Evolutionary conservation across 768 basidiomycete genomes (phyloP), one percentile per base, ranked within the genome.

Genomic region (Russula sp.): DNA sequence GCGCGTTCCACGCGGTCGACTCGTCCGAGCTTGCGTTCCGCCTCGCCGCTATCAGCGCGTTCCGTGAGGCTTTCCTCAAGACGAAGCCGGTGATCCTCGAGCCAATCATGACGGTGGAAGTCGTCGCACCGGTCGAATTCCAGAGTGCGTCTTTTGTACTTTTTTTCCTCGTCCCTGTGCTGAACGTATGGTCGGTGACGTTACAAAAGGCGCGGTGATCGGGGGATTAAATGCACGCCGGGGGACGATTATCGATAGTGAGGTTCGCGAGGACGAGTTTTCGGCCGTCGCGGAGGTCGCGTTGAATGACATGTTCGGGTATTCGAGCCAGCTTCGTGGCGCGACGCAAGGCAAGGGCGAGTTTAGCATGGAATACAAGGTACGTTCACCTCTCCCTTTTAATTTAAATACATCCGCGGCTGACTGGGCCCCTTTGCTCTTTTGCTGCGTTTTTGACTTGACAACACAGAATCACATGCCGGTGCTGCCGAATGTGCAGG

Each of bases 101-200:
- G 72, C 96, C 96, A n/a, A 88, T 98, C 75, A 99, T 99, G 96
- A 90, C 83, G 16, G 96, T 99, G 41, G 96, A 99, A 69, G 92
- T 98, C 32, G 87, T 98, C 42, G 95, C 96, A 0, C 97, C 97
- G 2, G 79, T 83, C 13, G 97, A 99, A 71, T 99, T 98, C 81
- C 97, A 99, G 73, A 88, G 89, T 81, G 71, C 55, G 78, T 76
- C 14, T 7, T 32, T 43, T 7, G 32, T 56, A 10, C 11, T 22
- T 55, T 16, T 18, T 43, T 29, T 38, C 32, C 46, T 43, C 32
- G 16, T 61, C 22, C 9, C 34, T 41, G 59, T 53, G 56, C 22
- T 66, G 52, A 35, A 49, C 10, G 50, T 16, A 42, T 47, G 56
- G 16, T 57, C 22, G 52, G 25, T 29, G 3, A 29, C 36, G 10